These are phyloP conservation scores for Mycena epipterygia DNA, from an alignment of 768 basidiomycete species.

Conservation along the genomic window DNA sequence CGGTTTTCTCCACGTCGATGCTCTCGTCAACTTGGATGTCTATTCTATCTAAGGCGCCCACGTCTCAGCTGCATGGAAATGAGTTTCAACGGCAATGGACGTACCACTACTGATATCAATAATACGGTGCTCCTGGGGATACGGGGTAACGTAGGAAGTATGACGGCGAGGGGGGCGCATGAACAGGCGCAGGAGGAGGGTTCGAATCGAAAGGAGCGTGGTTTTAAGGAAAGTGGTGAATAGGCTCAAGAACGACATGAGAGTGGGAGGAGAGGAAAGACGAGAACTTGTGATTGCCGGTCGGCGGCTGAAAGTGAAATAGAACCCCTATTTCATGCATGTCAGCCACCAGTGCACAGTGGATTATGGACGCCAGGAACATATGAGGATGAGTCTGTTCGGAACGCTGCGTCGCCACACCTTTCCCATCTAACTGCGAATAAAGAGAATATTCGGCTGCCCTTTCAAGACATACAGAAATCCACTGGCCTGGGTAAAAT, in stretches of 20 bases:
- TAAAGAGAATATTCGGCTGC: no score
- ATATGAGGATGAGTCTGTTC: no score
- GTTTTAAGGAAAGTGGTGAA: conserved; percentile 26
- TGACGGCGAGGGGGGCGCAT: not conserved
- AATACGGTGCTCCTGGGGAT: conserved; percentile 22
- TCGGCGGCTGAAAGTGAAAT: no score
- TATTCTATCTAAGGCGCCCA: not conserved
- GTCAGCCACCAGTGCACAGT: no score
- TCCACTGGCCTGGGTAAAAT: no score
- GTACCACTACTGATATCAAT: conserved; percentile 17
- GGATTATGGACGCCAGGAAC: no score
- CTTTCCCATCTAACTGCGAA: no score
- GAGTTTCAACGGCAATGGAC: not conserved
- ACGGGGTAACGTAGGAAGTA: conserved; percentile 13
- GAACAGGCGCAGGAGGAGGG: conserved; percentile 21
- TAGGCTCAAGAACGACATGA: conserved; percentile 15
- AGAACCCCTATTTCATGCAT: no score
- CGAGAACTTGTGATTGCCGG: no score
- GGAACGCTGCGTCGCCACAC: no score
- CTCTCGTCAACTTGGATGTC: not conserved
- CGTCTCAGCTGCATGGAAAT: not conserved
- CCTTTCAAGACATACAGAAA: no score
- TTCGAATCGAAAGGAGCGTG: conserved; percentile 31
- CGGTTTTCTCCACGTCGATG: conserved; percentile 4
- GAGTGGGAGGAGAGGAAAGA: not conserved